Base-by-base conservation (phyloP, 1,139 yeast species). In the Zygosaccharomyces sapae region DNA sequence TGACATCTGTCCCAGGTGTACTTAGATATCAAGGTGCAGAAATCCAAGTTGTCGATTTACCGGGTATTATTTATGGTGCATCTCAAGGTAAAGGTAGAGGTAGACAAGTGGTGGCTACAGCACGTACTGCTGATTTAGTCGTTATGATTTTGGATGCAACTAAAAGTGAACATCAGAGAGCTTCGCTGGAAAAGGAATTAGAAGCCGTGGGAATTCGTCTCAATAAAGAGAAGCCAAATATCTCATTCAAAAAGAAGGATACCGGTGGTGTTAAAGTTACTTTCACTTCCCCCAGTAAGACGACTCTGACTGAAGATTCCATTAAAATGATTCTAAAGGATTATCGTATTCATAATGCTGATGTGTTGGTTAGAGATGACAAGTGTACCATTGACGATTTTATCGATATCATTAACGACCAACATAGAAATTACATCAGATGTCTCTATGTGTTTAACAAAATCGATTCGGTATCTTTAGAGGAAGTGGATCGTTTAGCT, bases 71-170 rank as follows among this genome's bases (percentile, higher is more conserved):
- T 52, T 88, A 87, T 65, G 97, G 97, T 36, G 98, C 98, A 10
- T 76, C 95, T 25, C 96, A 87, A 64, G 98, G 98, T 61, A 89
- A 90, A 67, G 98, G 98, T 61, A 80, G 98, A 68, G 98, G 98
- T 52, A 77, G 96, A 59, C 97, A 92, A 66, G 98, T 92, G 38
- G 90, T 92, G 56, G 86, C 97, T 1, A 94, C 96, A 1, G 96
- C 97, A 0, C 83, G 94, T 67, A 92, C 98, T 0, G 89, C 97
- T 0, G 97, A 92, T 64, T 73, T 92, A 63, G 83, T 92, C 54
- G 71, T 92, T 63, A 92, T 92, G 95, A 92, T 92, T 45, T 70
- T 92, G 56, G 98, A 92, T 70, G 97, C 97, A 2, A 90, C 97
- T 2, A 92, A 92, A 67, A 86, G 95, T 34, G 81, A 81, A 33